phyloP scores from a whole-genome alignment of 2,329 filamentous ascomycete species.

The Fusarium nelsonii region DNA sequence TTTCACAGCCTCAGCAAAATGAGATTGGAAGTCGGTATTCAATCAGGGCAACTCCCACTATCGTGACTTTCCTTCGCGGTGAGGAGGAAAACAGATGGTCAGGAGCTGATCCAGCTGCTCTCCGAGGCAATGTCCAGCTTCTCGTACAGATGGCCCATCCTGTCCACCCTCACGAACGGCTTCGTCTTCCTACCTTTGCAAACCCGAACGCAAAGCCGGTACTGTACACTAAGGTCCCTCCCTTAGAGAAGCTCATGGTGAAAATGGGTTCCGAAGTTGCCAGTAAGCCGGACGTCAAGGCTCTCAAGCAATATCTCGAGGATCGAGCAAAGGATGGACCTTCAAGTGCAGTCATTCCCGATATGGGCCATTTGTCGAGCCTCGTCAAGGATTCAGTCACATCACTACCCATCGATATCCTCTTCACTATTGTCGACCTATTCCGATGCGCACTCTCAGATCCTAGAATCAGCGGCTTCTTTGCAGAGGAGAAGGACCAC shows the following conservation, averaged over 20 bases:
- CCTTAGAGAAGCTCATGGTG: conserved; percentile 81
- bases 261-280: conserved; percentile 76
- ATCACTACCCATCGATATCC: conserved; percentile 70
- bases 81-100: conserved; percentile 83
- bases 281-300: conserved; percentile 70
- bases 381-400: conserved; percentile 69
- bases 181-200: conserved; percentile 78
- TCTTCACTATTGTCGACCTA: conserved; percentile 89
- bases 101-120: conserved; percentile 76
- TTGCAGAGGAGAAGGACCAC: conserved; percentile 79
- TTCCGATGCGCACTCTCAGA: conserved; percentile 83
- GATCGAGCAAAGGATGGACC: conserved; percentile 68
- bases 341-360: conserved; percentile 76
- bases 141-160: conserved; percentile 81
- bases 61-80: conserved; percentile 85
- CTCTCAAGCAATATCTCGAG: conserved; percentile 79
- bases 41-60: conserved; percentile 85
- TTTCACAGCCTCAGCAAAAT: conserved; percentile 72
- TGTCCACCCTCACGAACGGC: conserved; percentile 78
- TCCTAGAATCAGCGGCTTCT: conserved; percentile 81
- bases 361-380: conserved; percentile 72
- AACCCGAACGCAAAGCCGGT: conserved; percentile 74
- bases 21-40: conserved; percentile 74
- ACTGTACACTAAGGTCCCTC: conserved; percentile 81
- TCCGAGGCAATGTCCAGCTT: conserved; percentile 79